Percentiles rank a stretch among this genome's conserved stretches.
Evolutionary conservation across 371 early-diverging fungal species (phyloP).

Genomic region (Blakeslea trispora): DNA sequence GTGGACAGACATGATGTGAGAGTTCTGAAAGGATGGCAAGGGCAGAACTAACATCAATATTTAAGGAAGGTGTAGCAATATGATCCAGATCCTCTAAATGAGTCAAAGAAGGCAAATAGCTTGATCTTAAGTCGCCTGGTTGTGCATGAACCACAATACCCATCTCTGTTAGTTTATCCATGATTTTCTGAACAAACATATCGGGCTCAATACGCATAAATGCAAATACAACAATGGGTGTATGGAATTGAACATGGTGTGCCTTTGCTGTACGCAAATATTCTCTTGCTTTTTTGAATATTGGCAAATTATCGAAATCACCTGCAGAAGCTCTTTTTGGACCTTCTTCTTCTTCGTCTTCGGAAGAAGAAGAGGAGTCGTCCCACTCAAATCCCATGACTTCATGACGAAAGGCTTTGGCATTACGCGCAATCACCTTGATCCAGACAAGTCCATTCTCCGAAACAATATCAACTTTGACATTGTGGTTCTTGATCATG

Average conservation of each 20-base stretch:
- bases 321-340: constrained; percentile 7
- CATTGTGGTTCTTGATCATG: constrained; percentile 27
- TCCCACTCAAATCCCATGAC: constrained; percentile 47
- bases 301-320: constrained; percentile 41
- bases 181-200: constrained; percentile 38
- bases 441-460: constrained; percentile 56
- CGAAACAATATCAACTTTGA: constrained; percentile 56
- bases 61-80: constrained; percentile 37
- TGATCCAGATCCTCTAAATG: constrained; percentile 9
- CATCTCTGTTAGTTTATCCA: constrained; percentile 35
- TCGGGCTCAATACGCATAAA: constrained; percentile 50
- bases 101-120: constrained; percentile 12
- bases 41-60: constrained; percentile 60
- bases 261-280: constrained; percentile 48
- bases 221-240: constrained; percentile 57
- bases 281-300: constrained; percentile 52
- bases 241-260: constrained; percentile 51
- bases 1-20: constrained; percentile 42
- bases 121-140: background rate
- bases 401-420: constrained; percentile 53
- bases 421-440: constrained; percentile 55
- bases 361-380: constrained; percentile 10
- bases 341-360: constrained; percentile 20
- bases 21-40: constrained; percentile 55
- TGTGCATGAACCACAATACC: constrained; percentile 41